Evolutionary conservation across 2,329 filamentous ascomycete genomes (phyloP).

Genomic region (Phialemoniopsis sp.): DNA sequence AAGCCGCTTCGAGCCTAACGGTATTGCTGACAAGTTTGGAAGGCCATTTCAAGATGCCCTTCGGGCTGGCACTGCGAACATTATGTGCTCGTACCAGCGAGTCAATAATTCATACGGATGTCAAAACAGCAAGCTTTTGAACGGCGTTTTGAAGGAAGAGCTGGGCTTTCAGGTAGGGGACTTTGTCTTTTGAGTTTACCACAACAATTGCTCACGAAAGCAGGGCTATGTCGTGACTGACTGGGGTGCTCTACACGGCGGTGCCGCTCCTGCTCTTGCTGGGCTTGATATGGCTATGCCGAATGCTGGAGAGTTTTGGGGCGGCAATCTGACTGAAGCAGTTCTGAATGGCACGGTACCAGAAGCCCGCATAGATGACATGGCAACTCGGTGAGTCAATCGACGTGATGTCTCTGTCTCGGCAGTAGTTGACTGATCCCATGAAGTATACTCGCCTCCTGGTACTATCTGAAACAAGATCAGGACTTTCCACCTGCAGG

Average conservation of each 20-base stretch:
- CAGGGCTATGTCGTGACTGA: conserved; percentile 62
- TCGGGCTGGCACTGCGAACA: conserved; percentile 49
- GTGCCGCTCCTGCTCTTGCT: conserved; percentile 55
- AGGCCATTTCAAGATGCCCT: conserved; percentile 46
- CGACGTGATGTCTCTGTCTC: no score
- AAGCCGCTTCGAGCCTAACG: conserved; percentile 34
- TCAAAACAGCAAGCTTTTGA: conserved; percentile 61
- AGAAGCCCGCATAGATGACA: conserved; percentile 59
- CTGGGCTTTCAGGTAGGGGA: conserved; percentile 48
- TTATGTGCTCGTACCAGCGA: conserved; percentile 64
- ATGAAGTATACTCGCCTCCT: conserved; percentile 35
- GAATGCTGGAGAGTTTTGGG: conserved; percentile 30
- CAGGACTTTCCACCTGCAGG: conserved; percentile 17
- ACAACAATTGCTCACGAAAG: no score
- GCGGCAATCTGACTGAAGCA: conserved; percentile 50
- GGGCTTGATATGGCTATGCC: conserved; percentile 74
- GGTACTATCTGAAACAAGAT: conserved; percentile 26
- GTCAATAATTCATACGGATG: conserved; percentile 67
- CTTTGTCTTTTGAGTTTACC: conserved; percentile 47
- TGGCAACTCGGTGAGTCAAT: conserved; percentile 56
- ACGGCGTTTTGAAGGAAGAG: conserved; percentile 59
- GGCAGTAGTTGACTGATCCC: conserved; percentile 2
- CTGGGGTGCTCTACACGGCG: conserved; percentile 63
- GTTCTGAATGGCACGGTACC: conserved; percentile 58
- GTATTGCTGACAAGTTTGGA: conserved; percentile 36